Evolutionary conservation across 2,329 filamentous ascomycete species (phyloP).

Genomic region (Talaromyces sp.): DNA sequence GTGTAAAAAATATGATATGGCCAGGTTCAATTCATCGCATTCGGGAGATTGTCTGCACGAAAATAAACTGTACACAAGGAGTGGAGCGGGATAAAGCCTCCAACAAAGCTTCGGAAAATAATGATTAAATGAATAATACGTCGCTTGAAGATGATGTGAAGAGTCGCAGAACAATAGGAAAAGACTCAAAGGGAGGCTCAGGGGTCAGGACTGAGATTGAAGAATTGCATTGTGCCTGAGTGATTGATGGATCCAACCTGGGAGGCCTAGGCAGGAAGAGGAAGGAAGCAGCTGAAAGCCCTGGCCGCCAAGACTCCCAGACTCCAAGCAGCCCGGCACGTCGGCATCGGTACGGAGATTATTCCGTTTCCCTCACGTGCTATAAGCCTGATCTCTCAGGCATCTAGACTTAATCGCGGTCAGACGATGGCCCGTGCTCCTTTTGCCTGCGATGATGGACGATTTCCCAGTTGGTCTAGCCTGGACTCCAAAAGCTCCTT

Average conservation of each 20-base stretch:
- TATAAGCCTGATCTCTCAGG: neutral
- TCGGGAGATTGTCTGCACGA: neutral
- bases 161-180: neutral
- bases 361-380: slow-evolving; percentile 8
- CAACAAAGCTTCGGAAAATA: neutral
- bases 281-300: neutral
- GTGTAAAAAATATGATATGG: slow-evolving; percentile 2
- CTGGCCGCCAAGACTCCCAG: neutral
- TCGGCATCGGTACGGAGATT: neutral
- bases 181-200: neutral
- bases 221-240: slow-evolving; percentile 2
- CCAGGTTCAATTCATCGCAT: slow-evolving; percentile 10
- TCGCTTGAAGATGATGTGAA: neutral
- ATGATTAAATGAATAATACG: neutral
- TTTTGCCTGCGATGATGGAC: neutral
- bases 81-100: neutral
- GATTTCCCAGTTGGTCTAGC: slow-evolving; percentile 9
- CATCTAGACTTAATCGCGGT: neutral
- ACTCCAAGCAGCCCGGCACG: neutral
- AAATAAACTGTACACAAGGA: neutral
- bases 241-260: neutral
- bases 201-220: neutral
- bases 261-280: slow-evolving; percentile 1
- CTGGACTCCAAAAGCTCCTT: neutral
- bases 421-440: slow-evolving; percentile 3